Evolutionary conservation across 768 basidiomycete genomes (phyloP), one percentile per base, ranked within the genome.

Genomic region (Phaffia tasmanica): DNA sequence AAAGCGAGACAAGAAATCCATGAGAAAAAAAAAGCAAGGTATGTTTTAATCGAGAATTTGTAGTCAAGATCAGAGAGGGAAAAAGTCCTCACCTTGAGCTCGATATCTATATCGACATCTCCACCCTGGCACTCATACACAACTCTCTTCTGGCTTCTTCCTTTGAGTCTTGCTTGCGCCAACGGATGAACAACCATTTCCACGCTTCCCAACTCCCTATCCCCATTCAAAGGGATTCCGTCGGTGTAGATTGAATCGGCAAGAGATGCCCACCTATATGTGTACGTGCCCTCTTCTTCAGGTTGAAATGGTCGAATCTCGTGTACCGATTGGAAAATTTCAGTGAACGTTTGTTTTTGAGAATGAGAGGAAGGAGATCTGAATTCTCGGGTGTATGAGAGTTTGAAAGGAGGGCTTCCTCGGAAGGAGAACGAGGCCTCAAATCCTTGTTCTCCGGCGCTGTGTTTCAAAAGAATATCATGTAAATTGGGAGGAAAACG

Each of bases 361-460:
- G 57, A 25, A 29, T 32, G n/a, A 16, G 4, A 18, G 3, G n/a
- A 4, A 42, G 48, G 51, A 70, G 63, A 14, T 68, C 85, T 81
- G 57, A 80, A 53, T 64, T 62, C 15, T 32, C 58, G 56, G 16
- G 80, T 83, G 75, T 92, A 95, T 72, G 83, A 83, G 15, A 94
- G 83, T 58, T 82, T 81, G 82, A 95, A 97, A 7, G 93, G 93
- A 30, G 92, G 86, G 3, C 86, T 86, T 19, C 93, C 94, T 59
- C 86, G 87, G 58, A 98, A 80, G 65, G 92, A 82, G 59, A 95
- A 83, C 3, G 86, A 84, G 2, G 88, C 91, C 16, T 86, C 86
- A 57, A 94, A 88, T 9, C 94, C 93, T 21, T 88, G 91, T 72
- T 95, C 93, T 65, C 77, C 77, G 8, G 77, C 76, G 54, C 78